phyloP scores from a whole-genome alignment of 2,329 filamentous ascomycete species.

The Beauveria caledonica region DNA sequence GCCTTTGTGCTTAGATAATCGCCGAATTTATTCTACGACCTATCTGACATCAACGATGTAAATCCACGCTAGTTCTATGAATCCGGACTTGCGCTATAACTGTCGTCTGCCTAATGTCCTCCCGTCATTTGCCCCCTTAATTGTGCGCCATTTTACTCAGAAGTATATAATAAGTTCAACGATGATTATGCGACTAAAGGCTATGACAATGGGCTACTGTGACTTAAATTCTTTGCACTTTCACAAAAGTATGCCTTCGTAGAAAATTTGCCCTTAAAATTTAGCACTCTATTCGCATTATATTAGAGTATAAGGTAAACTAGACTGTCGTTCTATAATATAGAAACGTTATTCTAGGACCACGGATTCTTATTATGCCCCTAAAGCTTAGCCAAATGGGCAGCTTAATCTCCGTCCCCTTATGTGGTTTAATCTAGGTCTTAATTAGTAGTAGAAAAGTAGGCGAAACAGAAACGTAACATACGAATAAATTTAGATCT shows the following conservation, averaged over 20 bases:
- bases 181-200: too few species aligned
- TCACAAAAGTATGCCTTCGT: too few species aligned
- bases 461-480: too few species aligned
- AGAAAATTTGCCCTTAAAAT: too few species aligned
- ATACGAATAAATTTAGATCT: not conserved
- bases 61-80: not conserved
- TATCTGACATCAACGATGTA: not conserved
- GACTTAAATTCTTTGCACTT: too few species aligned
- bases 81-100: not conserved
- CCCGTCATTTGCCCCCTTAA: not conserved
- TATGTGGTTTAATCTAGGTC: not conserved
- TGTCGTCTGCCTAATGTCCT: not conserved
- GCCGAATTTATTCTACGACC: not conserved
- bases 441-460: not conserved
- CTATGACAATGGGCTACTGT: too few species aligned
- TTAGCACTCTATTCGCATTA: not conserved
- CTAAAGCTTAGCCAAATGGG: not conserved
- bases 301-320: not conserved
- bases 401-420: not conserved
- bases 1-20: not conserved
- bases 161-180: not conserved
- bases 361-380: not conserved
- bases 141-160: not conserved
- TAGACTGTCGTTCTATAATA: not conserved
- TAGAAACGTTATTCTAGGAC: not conserved